Base-by-base conservation (phyloP, 2,329 filamentous ascomycete species). In the Penicillium sp. region DNA sequence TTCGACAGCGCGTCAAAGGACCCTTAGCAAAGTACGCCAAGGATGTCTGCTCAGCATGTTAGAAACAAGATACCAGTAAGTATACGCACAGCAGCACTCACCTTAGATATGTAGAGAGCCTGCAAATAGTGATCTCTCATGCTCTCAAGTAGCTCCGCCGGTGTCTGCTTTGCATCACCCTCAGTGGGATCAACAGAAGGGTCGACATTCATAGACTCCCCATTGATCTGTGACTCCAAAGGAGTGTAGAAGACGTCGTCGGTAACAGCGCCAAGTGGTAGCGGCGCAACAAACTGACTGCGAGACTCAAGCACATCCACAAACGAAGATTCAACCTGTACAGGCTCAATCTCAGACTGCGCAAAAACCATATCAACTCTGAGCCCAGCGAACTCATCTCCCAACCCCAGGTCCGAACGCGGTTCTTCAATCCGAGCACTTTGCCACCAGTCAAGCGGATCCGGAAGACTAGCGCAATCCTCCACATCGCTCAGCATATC, bases 21-120 rank as follows among this genome's bases (percentile, higher is more conserved):
- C 79, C 78, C 67, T 81, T 81, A 31, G 77, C 77, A 62, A 80
- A 81, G 60, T 80, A 81, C 50, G 78, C 79, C 50, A 81, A 66
- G 24, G 77, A 79, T n/a, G 77, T 75, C 70, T 78, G 45, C 11
- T 19, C 26, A 13, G 13, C 10, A 24, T 23, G 54, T 9, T n/a
- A 21, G 34, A 29, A 52, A 53, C 68, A 16, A 67, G 59, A 34
- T 29, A 50, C 14, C 19, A 42, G 16, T 36, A n/a, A 21, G n/a
- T n/a, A 23, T 19, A 28, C 39, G 10, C 5, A 7, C 3, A 8
- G 5, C 2, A 31, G 9, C 9, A 45, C 54, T 51, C 54, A 75
- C 74, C 67, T 77, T 77, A 28, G 75, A 77, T 4, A 74, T 63
- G 51, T 78, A 78, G 29, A 78, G 69, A 54, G 74, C 70, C 51